Evolutionary conservation across 306 rosid genomes (phyloP).

Genomic region (Ormosia emarginata): DNA sequence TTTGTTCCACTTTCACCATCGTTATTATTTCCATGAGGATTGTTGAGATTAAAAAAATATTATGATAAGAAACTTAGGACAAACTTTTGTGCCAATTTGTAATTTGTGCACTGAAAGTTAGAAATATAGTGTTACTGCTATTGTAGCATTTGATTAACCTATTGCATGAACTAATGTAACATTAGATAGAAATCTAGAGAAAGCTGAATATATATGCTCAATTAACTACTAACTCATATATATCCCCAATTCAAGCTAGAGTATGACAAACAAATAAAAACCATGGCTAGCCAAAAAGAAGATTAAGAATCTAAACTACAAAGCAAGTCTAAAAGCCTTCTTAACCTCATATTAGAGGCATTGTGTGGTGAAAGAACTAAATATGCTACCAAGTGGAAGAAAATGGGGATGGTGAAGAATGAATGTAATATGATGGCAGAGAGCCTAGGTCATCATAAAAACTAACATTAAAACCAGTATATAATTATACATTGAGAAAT

Average conservation of each 20-base stretch:
- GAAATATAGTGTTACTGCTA: slow-evolving; percentile 8
- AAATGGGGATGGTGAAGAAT: neutral
- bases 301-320: too few relatives aligned
- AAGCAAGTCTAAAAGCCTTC: too few relatives aligned
- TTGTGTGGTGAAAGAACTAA: too few relatives aligned
- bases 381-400: too few relatives aligned
- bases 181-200: neutral
- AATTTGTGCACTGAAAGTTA: slow-evolving; percentile 15
- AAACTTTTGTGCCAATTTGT: slow-evolving; percentile 13
- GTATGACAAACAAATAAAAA: too few relatives aligned
- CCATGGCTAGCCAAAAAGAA: too few relatives aligned
- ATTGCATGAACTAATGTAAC: slow-evolving; percentile 16
- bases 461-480: slow-evolving; percentile 7
- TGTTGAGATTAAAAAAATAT: neutral
- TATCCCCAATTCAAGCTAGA: too few relatives aligned
- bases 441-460: slow-evolving; percentile 30
- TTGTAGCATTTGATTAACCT: slow-evolving; percentile 20
- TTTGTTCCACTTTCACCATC: slow-evolving; percentile 4
- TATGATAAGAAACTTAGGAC: slow-evolving; percentile 13
- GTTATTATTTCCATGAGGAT: neutral
- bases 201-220: neutral
- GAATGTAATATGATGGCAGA: slow-evolving; percentile 27
- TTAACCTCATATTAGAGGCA: too few relatives aligned
- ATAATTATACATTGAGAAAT: neutral
- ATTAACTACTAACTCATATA: too few relatives aligned